phyloP scores from a whole-genome alignment of 2,329 filamentous ascomycete species.

The Dactylellina sp. region DNA sequence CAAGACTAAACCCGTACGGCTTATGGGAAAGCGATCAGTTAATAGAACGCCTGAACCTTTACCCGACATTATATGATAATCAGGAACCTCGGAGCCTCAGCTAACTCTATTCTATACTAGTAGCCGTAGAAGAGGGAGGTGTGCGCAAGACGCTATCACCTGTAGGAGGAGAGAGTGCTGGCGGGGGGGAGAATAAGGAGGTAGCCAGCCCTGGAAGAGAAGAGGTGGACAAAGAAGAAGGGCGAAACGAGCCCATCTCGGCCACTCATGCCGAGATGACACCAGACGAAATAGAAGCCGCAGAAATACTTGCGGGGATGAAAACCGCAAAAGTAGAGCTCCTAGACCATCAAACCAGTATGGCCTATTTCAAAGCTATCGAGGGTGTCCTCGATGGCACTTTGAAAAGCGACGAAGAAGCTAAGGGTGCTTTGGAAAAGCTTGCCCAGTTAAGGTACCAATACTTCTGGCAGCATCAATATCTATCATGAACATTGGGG shows the following conservation, averaged over 20 bases:
- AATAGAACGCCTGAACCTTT: no score
- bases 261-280: background rate
- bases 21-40: no score
- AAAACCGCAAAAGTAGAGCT: conserved; percentile 6
- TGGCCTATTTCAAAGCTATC: conserved; percentile 20
- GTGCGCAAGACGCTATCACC: no score
- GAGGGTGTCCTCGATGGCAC: background rate
- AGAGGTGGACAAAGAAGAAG: background rate
- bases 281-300: conserved; percentile 14
- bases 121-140: no score
- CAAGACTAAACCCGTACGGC: background rate
- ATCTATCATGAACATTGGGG: background rate
- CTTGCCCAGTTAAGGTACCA: conserved; percentile 25
- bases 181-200: background rate
- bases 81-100: no score
- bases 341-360: background rate
- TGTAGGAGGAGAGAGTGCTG: no score
- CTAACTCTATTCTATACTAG: no score
- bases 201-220: background rate
- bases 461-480: conserved; percentile 8
- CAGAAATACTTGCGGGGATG: conserved; percentile 19
- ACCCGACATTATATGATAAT: no score
- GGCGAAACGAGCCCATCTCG: background rate
- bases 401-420: background rate
- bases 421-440: background rate